phyloP scores from a whole-genome alignment of 2,329 filamentous ascomycete species.

The Didymella segeticola region DNA sequence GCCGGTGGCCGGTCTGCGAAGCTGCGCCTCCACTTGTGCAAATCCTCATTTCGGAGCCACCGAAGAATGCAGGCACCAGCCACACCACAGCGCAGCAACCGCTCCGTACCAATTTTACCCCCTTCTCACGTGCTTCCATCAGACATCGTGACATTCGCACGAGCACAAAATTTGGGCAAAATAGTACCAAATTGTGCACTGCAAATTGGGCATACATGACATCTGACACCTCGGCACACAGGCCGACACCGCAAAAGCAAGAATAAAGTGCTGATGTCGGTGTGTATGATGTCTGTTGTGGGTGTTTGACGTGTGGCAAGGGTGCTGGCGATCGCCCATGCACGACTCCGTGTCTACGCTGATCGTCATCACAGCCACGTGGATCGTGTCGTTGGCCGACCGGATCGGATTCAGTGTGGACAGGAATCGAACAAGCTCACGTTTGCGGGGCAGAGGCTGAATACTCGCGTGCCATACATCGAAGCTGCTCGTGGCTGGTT shows the following conservation, averaged over 20 bases:
- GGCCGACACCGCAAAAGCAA: neutral
- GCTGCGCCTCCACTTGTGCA: conserved; percentile 4
- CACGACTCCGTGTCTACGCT: conserved; percentile 5
- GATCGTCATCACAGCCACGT: conserved; percentile 16
- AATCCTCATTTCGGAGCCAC: conserved; percentile 12
- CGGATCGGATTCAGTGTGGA: conserved; percentile 10
- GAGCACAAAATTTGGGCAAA: too few species aligned
- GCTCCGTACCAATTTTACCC: neutral
- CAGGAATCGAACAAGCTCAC: neutral
- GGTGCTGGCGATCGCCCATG: conserved; percentile 5
- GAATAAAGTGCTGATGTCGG: neutral
- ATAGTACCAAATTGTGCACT: too few species aligned
- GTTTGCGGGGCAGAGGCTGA: neutral
- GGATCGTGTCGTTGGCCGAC: conserved; percentile 1
- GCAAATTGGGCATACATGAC: too few species aligned
- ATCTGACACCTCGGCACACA: neutral
- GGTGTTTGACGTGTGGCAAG: conserved; percentile 8
- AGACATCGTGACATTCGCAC: neutral
- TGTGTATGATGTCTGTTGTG: conserved; percentile 2
- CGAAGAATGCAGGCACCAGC: conserved; percentile 5
- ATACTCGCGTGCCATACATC: neutral
- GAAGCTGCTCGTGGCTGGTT: too few species aligned
- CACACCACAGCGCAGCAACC: neutral
- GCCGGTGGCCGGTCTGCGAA: neutral
- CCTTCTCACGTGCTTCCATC: neutral